Conservation (phyloP, 2,329 filamentous ascomycete species). For the Pseudogymnoascus sp. region DNA sequence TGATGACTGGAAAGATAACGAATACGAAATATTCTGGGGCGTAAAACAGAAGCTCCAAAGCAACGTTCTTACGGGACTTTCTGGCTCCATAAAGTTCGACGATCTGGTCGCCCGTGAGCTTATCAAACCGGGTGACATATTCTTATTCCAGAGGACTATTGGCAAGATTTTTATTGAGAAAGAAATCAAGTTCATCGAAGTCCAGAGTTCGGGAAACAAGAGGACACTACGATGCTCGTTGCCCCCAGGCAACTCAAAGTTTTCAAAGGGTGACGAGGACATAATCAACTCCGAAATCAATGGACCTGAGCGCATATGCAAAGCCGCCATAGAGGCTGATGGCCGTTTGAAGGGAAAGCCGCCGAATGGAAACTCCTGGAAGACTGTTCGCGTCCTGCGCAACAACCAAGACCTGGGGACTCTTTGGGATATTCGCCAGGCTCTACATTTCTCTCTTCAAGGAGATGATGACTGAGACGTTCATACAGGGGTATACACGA, state of each 20-base stretch:
- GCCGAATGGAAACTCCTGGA: conserved; percentile 13
- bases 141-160: conserved; percentile 2
- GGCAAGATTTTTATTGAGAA: conserved; percentile 3
- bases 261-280: conserved; percentile 6
- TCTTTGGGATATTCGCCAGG: conserved; percentile 15
- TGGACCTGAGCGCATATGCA: conserved; percentile 8
- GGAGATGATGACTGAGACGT: conserved; percentile 13
- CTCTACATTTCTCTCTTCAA: conserved; percentile 1
- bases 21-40: conserved; percentile 36
- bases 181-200: conserved; percentile 7
- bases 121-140: conserved; percentile 10
- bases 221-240: background rate
- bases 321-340: background rate
- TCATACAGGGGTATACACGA: background rate
- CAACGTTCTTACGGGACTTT: conserved; percentile 1
- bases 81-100: background rate
- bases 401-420: conserved; percentile 11
- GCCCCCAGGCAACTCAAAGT: background rate
- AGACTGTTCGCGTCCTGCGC: conserved; percentile 1
- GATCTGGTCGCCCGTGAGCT: background rate
- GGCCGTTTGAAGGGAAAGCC: background rate
- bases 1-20: conserved; percentile 46
- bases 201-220: background rate
- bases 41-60: conserved; percentile 9
- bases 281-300: conserved; percentile 5